A percentile compares a stretch with the other conserved stretches of the same genome.
These are phyloP conservation scores for Betula pendula DNA, from an alignment of 306 rosid genomes.

Conservation along the genomic window DNA sequence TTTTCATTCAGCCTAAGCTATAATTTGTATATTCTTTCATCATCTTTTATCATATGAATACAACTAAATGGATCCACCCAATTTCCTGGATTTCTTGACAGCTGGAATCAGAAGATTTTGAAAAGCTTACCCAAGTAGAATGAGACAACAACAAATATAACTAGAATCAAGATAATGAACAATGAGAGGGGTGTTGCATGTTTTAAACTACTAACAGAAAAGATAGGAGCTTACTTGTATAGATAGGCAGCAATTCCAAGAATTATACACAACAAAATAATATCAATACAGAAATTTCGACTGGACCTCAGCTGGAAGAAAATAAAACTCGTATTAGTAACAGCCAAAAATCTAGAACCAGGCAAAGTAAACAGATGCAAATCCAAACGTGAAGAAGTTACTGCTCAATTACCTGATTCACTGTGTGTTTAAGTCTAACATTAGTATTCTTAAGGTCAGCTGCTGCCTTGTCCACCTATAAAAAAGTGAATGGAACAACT, in stretches of 20 bases:
- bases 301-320: constrained; percentile 87
- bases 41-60: background rate
- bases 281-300: constrained; percentile 95
- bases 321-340: constrained; percentile 37
- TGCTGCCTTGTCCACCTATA: constrained; percentile 86
- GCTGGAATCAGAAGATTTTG: background rate
- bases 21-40: background rate
- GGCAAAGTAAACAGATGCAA: background rate
- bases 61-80: background rate
- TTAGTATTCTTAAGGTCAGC: constrained; percentile 96
- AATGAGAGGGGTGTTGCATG: background rate
- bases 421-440: constrained; percentile 91
- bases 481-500: constrained; percentile 28
- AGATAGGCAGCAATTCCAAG: constrained; percentile 97
- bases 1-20: background rate
- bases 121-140: background rate
- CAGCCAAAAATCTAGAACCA: constrained; percentile 22
- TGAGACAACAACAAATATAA: background rate
- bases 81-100: background rate
- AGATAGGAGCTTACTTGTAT: constrained; percentile 73
- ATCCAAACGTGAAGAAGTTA: constrained; percentile 16
- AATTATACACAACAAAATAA: constrained; percentile 81
- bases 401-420: constrained; percentile 68
- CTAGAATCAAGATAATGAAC: background rate
- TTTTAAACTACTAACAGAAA: constrained; percentile 15